Percentiles rank a stretch among this genome's conserved stretches.
phyloP scores from a whole-genome alignment of 441 rosid species.

The Heliophila coronopifolia region DNA sequence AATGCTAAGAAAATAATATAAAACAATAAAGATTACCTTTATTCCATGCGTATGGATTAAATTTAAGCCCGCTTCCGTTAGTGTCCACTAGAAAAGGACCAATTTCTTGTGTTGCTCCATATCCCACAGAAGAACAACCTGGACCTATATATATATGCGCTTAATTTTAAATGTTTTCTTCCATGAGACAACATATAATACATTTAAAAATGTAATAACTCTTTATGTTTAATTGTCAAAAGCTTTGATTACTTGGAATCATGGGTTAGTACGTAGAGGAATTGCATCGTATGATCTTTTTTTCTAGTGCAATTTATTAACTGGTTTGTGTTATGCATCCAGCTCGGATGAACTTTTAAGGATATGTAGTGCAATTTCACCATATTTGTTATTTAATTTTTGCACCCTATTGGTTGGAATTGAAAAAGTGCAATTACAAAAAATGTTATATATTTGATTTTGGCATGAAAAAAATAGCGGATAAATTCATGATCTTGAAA shows the following conservation, averaged over 20 bases:
- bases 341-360: too few relatives aligned
- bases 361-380: too few relatives aligned
- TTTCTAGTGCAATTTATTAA: too few relatives aligned
- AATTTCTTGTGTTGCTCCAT: slow-evolving; percentile 84
- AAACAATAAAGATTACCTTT: slow-evolving; percentile 34
- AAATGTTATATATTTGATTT: slow-evolving; percentile 10
- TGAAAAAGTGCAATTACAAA: too few relatives aligned
- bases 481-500: not conserved
- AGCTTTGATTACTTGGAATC: not conserved
- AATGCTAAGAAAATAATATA: not conserved
- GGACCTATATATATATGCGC: slow-evolving; percentile 40
- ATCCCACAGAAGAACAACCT: slow-evolving; percentile 97
- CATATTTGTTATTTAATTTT: too few relatives aligned
- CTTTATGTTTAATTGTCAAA: too few relatives aligned
- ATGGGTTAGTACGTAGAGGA: too few relatives aligned
- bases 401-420: too few relatives aligned
- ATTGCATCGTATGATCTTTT: too few relatives aligned
- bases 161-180: slow-evolving; percentile 7
- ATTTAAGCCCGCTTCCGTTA: slow-evolving; percentile 64
- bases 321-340: too few relatives aligned
- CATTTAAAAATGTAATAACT: too few relatives aligned
- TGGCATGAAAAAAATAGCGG: not conserved
- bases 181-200: slow-evolving; percentile 4
- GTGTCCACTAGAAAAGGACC: slow-evolving; percentile 84
- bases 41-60: slow-evolving; percentile 94